Evolutionary conservation across 164 flowering plant genomes (phyloP), one percentile per base, ranked within the genome.

Genomic region (Nymphaea colorata): DNA sequence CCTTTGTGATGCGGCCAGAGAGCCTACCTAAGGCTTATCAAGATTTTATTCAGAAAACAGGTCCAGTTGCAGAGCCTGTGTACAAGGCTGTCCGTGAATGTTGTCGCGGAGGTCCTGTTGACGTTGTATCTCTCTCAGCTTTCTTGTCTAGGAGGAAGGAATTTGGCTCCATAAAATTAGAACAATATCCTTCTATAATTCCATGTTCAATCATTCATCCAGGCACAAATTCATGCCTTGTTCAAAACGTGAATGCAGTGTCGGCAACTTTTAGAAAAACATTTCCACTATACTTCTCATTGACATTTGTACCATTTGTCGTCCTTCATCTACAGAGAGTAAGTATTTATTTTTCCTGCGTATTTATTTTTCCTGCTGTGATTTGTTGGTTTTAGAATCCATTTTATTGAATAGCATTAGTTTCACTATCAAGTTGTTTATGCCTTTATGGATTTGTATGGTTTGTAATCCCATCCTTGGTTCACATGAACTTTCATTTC

Each of bases 151-250:
- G 77, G 44, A 80, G 44, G 70, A 81, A 68, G 71, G 83, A 71
- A 53, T 69, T 80, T 18, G 67, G 76, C 71, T 41, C 75, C 41
- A 61, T 86, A 64, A 84, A 83, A 73, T 75, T 89, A 81, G 85
- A 82, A 72, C 86, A 91, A 76, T 83, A 83, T 73, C 91, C 90
- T 0, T 83, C 91, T 3, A 85, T 94, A 53, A 82, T 94, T 69
- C 97, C 98, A 59, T 94, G 98, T 72, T 87, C 96, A 25, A 66
- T 91, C n/a, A 89, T 94, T 73, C 98, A 94, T 77, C 98, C 98
- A 18, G 75, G 78, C 69, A 81, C 93, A 60, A 77, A 70, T 43
- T 94, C 97, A 2, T 94, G 98, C 76, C 68, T 94, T 65, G 82
- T 76, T 59, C 97, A 94, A 66, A 87, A 89, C 80, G 86, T 79